phyloP scores from a whole-genome alignment of 768 basidiomycete species.

The Pisolithus microcarpus region DNA sequence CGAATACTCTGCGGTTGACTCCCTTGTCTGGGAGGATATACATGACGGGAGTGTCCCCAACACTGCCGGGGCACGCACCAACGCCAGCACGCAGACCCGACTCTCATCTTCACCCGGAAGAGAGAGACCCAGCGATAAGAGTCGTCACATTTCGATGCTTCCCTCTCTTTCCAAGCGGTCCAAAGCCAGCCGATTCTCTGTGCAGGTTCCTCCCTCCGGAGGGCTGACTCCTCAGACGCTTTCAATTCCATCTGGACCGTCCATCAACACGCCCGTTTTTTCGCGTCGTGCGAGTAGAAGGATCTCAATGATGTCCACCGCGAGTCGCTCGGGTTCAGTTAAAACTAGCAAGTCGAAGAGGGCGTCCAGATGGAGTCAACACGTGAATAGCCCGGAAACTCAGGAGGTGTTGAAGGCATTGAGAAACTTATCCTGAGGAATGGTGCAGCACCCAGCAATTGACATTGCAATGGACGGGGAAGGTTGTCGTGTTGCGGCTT shows the following conservation, averaged over 20 bases:
- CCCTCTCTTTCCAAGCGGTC: conserved; percentile 5
- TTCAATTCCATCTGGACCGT: background rate
- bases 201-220: conserved; percentile 6
- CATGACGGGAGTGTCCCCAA: too few relatives aligned
- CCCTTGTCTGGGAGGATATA: too few relatives aligned
- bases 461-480: background rate
- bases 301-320: too few relatives aligned
- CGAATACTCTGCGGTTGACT: too few relatives aligned
- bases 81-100: background rate
- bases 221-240: too few relatives aligned
- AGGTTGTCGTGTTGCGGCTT: background rate
- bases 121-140: background rate
- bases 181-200: conserved; percentile 11
- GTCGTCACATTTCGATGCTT: conserved; percentile 10
- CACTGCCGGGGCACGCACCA: too few relatives aligned
- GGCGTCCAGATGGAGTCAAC: conserved; percentile 28
- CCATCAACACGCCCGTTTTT: too few relatives aligned
- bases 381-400: conserved; percentile 15
- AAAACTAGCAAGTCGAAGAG: background rate
- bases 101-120: background rate
- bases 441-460: background rate
- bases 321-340: too few relatives aligned
- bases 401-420: conserved; percentile 16
- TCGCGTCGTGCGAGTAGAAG: too few relatives aligned
- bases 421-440: background rate